phyloP scores from a whole-genome alignment of 495 filamentous ascomycete species.

The Rusavskia elegans region DNA sequence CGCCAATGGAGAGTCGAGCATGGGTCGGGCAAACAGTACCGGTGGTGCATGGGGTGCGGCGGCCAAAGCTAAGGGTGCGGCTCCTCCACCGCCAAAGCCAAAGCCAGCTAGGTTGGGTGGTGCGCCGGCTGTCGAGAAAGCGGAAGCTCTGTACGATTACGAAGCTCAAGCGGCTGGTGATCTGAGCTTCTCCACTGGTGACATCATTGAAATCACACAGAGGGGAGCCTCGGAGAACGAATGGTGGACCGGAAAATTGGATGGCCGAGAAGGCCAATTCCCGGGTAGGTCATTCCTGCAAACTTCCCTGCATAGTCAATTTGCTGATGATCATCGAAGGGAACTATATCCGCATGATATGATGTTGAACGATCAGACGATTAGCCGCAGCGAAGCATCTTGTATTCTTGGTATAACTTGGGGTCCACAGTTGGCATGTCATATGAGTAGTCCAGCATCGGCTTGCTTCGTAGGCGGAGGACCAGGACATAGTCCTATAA shows the following conservation, averaged over 20 bases:
- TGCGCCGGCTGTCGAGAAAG: constrained; percentile 47
- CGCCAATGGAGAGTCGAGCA: constrained; percentile 14
- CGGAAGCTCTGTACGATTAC: constrained; percentile 82
- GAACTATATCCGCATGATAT: background rate
- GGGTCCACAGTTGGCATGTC: background rate
- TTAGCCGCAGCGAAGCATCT: background rate
- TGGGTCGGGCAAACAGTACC: constrained; percentile 38
- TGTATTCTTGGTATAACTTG: background rate
- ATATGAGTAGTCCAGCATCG: background rate
- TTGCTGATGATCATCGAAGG: background rate
- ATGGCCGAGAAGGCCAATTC: constrained; percentile 77
- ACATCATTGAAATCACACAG: constrained; percentile 74
- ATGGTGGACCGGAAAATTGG: constrained; percentile 80
- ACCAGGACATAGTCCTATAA: background rate
- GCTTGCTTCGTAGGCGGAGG: background rate
- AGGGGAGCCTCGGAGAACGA: constrained; percentile 81
- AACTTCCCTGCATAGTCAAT: too few relatives aligned
- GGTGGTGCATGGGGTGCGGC: constrained; percentile 42
- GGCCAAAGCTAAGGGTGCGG: constrained; percentile 63
- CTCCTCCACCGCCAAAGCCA: constrained; percentile 81
- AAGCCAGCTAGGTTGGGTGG: constrained; percentile 65
- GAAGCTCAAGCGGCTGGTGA: constrained; percentile 92
- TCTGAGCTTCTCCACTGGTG: constrained; percentile 77
- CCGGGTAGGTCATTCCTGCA: constrained; percentile 51
- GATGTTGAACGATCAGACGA: background rate